Evolutionary conservation across 768 basidiomycete species (phyloP), one percentile per base, ranked within the genome.

Genomic region (Piloderma croceum): DNA sequence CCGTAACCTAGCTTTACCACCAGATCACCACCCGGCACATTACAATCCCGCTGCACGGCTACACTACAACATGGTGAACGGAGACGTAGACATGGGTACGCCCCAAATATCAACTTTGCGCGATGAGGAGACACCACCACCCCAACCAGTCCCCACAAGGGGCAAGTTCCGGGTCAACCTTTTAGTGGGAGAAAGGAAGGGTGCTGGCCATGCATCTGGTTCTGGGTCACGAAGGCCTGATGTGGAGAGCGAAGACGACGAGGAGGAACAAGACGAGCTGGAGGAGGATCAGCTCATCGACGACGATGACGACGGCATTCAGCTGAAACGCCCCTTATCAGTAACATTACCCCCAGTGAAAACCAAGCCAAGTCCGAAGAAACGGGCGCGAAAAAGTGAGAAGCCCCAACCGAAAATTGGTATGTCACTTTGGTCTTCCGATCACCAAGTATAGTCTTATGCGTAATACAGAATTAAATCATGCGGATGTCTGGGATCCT

Each of bases 201-300:
- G 58, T 31, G 58, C 61, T 36, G 57, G 64, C 4, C 62, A 61
- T 9, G 27, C 27, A 29, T 9, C 27, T 29, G 10, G 27, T 15
- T 9, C 9, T 9, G 27, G 9, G 27, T 15, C 27, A 9, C 27
- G 15, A 15, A 29, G 27, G 27, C 9, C 10, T 29, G 27, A 29
- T 15, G 27, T 9, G 9, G 27, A 29, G 15, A 47, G 54, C 33
- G 72, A 69, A 11, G 76, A 77, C 18, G 80, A 80, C 24, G 74
- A 70, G 12, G 74, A 74, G 9, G 80, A 76, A 6, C 81, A 83
- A 23, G 74, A 74, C 0, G 83, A 84, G 24, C 77, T 80, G 31
- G 77, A 84, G 57, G 83, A 86, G 62, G 85, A 89, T 64, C 79
- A 87, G 50, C 74, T 88, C 48, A 81, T 87, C 49, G 85, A 89